A percentile compares a stretch with the other conserved stretches of the same genome.
These are phyloP conservation scores for Chenopodium album DNA, from an alignment of 148 eudicot species.

Conservation along the genomic window DNA sequence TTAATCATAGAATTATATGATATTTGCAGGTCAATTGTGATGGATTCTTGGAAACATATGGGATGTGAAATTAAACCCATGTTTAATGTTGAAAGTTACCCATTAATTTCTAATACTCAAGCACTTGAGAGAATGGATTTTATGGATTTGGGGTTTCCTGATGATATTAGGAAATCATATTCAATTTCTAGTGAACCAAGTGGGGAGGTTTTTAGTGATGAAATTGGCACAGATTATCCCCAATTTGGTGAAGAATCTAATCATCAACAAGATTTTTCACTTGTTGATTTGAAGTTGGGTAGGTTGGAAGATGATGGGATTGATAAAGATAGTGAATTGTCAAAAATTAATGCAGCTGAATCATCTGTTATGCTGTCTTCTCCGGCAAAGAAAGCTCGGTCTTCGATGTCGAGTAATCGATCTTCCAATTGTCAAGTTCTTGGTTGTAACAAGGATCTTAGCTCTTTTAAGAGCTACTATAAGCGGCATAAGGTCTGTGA, in stretches of 20 bases:
- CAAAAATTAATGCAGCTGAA: neutral
- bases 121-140: slow-evolving; percentile 32
- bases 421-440: slow-evolving; percentile 42
- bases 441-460: slow-evolving; percentile 48
- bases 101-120: slow-evolving; percentile 34
- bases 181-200: slow-evolving; percentile 29
- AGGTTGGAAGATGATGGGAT: slow-evolving; percentile 26
- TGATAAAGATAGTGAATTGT: slow-evolving; percentile 17
- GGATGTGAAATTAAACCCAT: slow-evolving; percentile 36
- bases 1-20: neutral
- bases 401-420: slow-evolving; percentile 12
- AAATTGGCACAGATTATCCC: slow-evolving; percentile 31
- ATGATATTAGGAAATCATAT: slow-evolving; percentile 33
- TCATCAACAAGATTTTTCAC: slow-evolving; percentile 20
- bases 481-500: slow-evolving; percentile 54
- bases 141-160: slow-evolving; percentile 35
- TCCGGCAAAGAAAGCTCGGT: slow-evolving; percentile 36
- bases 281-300: slow-evolving; percentile 47
- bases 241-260: slow-evolving; percentile 34
- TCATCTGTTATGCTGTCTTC: slow-evolving; percentile 18
- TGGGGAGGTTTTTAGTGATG: slow-evolving; percentile 31
- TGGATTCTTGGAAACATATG: slow-evolving; percentile 47
- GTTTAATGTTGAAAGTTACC: slow-evolving; percentile 28
- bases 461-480: slow-evolving; percentile 42
- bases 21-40: slow-evolving; percentile 28